These are phyloP conservation scores for Abelmoschus esculentus DNA, from an alignment of 345 rosid species.

Conservation along the genomic window DNA sequence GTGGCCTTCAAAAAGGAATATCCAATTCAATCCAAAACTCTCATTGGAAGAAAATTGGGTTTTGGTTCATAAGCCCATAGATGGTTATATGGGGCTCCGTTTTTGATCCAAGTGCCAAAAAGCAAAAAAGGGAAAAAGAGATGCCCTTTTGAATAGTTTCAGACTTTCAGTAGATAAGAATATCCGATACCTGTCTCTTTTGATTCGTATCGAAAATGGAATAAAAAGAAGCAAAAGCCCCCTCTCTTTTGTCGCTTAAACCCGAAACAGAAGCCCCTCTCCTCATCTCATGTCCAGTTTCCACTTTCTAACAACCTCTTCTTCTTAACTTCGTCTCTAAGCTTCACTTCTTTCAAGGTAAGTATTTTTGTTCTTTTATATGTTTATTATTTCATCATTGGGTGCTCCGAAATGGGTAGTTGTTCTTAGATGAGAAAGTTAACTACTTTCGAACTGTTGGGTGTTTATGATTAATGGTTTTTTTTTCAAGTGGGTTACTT, in stretches of 20 bases:
- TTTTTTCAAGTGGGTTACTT: neutral
- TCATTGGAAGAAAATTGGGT: neutral
- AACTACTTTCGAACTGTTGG: neutral
- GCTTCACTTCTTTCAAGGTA: neutral
- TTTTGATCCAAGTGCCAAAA: neutral
- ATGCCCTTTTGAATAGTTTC: neutral
- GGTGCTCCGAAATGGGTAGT: neutral
- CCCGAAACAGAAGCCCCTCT: neutral
- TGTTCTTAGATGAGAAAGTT: conserved; percentile 1
- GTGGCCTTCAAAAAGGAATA: too few species aligned
- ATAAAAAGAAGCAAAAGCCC: neutral
- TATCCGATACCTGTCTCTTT: neutral
- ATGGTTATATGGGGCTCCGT: neutral
- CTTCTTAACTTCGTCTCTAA: neutral
- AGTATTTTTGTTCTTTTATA: neutral
- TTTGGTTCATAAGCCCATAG: neutral
- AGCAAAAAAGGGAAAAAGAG: neutral
- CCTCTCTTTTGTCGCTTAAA: neutral
- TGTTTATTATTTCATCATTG: neutral
- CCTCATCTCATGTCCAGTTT: neutral
- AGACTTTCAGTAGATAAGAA: neutral
- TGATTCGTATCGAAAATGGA: neutral
- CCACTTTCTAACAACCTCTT: neutral
- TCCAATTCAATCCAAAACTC: too few species aligned
- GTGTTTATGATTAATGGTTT: neutral